Evolutionary conservation across 345 rosid genomes (phyloP).

Genomic region (Salix viminalis): DNA sequence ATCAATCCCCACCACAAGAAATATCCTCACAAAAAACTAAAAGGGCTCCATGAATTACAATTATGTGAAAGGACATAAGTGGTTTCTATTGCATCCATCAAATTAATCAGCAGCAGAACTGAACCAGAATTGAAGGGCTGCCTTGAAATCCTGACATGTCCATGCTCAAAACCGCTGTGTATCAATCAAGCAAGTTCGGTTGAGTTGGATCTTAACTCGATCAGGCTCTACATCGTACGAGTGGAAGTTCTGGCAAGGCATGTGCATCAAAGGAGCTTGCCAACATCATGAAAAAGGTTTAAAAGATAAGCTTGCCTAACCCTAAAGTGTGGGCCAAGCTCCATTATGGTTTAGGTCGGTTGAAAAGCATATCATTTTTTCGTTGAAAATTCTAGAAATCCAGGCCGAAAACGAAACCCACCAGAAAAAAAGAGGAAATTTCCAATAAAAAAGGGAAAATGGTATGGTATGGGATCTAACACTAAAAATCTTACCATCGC

Average conservation of each 20-base stretch:
- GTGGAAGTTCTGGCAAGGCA: not conserved
- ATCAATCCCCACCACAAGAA: not conserved
- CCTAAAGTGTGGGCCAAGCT: not conserved
- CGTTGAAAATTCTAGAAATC: not conserved
- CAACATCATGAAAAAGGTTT: not conserved
- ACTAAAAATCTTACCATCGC: not conserved
- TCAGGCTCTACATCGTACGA: not conserved
- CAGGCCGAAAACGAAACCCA: not conserved
- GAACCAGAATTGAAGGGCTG: not conserved
- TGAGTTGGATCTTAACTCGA: not conserved
- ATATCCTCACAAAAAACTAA: not conserved
- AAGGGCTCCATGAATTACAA: not conserved
- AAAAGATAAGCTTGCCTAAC: not conserved
- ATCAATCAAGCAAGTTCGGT: not conserved
- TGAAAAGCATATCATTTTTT: not conserved
- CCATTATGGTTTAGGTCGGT: not conserved
- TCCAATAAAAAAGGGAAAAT: not conserved
- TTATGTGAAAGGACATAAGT: not conserved
- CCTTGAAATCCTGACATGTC: not conserved
- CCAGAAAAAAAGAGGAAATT: not conserved
- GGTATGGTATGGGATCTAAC: not conserved
- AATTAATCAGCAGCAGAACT: not conserved
- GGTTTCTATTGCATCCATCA: not conserved
- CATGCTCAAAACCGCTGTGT: not conserved
- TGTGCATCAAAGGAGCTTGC: not conserved